These are phyloP conservation scores for Chaetomium cochliodes DNA, from an alignment of 495 filamentous ascomycete genomes.

Conservation along the genomic window DNA sequence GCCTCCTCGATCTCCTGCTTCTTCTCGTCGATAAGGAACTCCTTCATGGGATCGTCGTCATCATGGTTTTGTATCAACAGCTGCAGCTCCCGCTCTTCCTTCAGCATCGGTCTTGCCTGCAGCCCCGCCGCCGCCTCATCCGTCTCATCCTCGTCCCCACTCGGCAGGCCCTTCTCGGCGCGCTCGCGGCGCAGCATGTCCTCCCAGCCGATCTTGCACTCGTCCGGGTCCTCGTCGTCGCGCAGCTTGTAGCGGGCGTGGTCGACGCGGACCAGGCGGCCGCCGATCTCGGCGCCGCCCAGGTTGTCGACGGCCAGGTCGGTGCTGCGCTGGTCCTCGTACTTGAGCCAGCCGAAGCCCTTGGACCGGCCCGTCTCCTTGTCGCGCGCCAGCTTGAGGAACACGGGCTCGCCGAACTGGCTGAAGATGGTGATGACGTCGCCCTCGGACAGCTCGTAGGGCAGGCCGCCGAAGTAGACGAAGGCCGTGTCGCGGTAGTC, in stretches of 20 bases:
- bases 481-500: constrained; percentile 98
- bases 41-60: constrained; percentile 97
- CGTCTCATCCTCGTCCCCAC: constrained; percentile 38
- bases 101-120: constrained; percentile 46
- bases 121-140: constrained; percentile 38
- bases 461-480: constrained; percentile 91
- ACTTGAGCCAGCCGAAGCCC: constrained; percentile 94
- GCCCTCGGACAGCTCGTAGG: constrained; percentile 90
- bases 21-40: constrained; percentile 82
- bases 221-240: constrained; percentile 77
- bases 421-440: constrained; percentile 97
- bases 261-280: constrained; percentile 80
- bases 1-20: constrained; percentile 78
- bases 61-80: constrained; percentile 76
- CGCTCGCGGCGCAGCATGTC: constrained; percentile 45
- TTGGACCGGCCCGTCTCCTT: constrained; percentile 93
- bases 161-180: constrained; percentile 39
- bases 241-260: constrained; percentile 86
- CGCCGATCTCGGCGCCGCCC: constrained; percentile 78
- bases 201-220: constrained; percentile 50
- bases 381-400: constrained; percentile 86
- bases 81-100: constrained; percentile 72
- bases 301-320: constrained; percentile 96
- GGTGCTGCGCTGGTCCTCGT: constrained; percentile 95
- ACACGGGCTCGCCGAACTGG: constrained; percentile 91